Evolutionary conservation across 495 filamentous ascomycete genomes (phyloP).

Genomic region (Penicillium pancosmium): DNA sequence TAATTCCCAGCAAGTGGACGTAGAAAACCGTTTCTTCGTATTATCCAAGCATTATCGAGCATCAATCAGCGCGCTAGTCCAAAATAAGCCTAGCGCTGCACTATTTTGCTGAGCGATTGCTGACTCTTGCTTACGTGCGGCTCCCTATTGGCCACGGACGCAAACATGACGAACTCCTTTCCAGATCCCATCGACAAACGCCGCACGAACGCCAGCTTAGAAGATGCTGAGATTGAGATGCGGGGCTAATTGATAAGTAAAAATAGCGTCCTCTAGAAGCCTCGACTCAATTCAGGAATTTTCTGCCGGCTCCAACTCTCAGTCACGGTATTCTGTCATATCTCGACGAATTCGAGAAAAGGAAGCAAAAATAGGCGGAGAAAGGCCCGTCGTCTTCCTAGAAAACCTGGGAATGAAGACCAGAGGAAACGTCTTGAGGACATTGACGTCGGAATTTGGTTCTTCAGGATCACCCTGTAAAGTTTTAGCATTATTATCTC

Average conservation of each 20-base stretch:
- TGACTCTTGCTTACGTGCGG: conserved; percentile 7
- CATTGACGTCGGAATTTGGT: too few relatives aligned
- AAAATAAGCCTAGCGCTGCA: not conserved
- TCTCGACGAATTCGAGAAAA: too few relatives aligned
- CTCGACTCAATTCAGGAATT: not conserved
- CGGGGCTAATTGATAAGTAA: not conserved
- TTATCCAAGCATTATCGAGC: conserved; percentile 11
- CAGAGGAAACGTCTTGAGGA: too few relatives aligned
- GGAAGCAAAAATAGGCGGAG: too few relatives aligned
- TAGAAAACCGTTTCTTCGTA: not conserved
- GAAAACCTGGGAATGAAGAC: too few relatives aligned
- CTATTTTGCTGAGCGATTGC: conserved; percentile 13
- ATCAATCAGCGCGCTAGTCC: conserved; percentile 5
- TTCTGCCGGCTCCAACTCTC: not conserved
- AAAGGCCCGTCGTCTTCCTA: too few relatives aligned
- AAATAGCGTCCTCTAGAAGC: not conserved
- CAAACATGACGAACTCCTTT: not conserved
- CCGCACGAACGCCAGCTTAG: not conserved
- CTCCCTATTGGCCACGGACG: not conserved
- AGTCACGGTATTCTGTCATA: too few relatives aligned
- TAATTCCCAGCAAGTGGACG: not conserved
- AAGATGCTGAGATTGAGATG: conserved; percentile 2
- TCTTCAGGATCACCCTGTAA: too few relatives aligned
- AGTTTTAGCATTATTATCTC: too few relatives aligned
- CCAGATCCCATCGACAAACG: not conserved